Conservation (phyloP, 495 filamentous ascomycete genomes). For the Penicillium paxilli region DNA sequence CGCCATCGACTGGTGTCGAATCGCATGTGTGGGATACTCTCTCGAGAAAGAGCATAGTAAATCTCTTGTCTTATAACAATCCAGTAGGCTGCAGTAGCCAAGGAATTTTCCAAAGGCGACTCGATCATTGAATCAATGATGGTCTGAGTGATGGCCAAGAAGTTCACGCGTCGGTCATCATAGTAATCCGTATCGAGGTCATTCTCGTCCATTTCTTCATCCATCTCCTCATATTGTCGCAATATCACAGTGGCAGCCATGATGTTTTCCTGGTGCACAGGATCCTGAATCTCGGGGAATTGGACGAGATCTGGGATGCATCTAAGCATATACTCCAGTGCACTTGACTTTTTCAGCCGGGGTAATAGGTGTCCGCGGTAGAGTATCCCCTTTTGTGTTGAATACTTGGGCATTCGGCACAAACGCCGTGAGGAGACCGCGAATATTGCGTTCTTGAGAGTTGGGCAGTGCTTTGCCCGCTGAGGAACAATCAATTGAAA, state of each 20-base stretch:
- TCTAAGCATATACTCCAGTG: constrained; percentile 28
- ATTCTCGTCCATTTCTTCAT: constrained; percentile 25
- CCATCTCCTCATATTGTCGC: constrained; percentile 32
- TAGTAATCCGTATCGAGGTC: constrained; percentile 1
- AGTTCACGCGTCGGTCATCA: constrained; percentile 13
- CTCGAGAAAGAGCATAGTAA: constrained; percentile 25
- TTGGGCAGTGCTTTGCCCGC: constrained; percentile 17
- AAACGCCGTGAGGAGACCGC: constrained; percentile 26
- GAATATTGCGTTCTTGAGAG: constrained; percentile 24
- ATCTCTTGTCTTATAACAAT: constrained; percentile 28
- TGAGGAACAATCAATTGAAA: constrained; percentile 24
- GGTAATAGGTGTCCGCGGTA: constrained; percentile 22
- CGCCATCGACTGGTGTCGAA: constrained; percentile 13
- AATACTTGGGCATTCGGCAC: constrained; percentile 23
- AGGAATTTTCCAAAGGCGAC: constrained; percentile 13
- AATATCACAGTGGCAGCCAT: constrained; percentile 30
- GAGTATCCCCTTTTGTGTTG: constrained; percentile 13
- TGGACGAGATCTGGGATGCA: constrained; percentile 26
- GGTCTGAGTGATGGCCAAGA: constrained; percentile 23
- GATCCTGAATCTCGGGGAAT: constrained; percentile 20
- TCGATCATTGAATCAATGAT: constrained; percentile 28
- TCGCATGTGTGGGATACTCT: constrained; percentile 12
- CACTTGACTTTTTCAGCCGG: constrained; percentile 16
- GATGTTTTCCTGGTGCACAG: constrained; percentile 23
- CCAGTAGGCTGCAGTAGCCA: constrained; percentile 27